A percentile compares a stretch with the other conserved stretches of the same genome.
These are phyloP conservation scores for Russula sp. DNA, from an alignment of 768 basidiomycete species.

Conservation along the genomic window DNA sequence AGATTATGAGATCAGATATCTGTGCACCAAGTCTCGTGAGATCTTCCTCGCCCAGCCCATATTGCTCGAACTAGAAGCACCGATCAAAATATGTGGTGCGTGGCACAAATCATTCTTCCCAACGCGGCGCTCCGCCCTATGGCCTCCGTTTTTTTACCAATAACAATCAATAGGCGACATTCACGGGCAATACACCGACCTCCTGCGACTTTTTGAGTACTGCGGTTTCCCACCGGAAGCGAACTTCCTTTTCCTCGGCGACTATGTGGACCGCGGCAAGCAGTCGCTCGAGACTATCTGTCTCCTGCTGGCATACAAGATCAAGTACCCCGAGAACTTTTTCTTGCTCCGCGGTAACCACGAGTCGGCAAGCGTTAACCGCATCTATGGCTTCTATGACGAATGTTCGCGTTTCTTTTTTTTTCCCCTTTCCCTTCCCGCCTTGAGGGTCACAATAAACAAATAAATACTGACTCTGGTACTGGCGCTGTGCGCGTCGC, in stretches of 20 bases:
- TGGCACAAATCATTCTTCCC: too few relatives aligned
- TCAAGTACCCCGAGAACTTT: constrained; percentile 99
- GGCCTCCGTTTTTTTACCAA: neutral
- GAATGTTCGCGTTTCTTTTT: constrained; percentile 64
- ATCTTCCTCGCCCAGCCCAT: constrained; percentile 99
- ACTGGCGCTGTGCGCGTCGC: too few relatives aligned
- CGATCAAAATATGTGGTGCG: constrained; percentile 99
- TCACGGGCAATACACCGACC: constrained; percentile 98
- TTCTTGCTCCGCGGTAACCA: constrained; percentile 99
- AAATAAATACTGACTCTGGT: neutral
- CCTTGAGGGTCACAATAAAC: neutral
- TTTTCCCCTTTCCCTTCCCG: neutral
- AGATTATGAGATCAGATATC: constrained; percentile 99
- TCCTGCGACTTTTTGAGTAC: constrained; percentile 96
- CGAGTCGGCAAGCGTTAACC: constrained; percentile 98
- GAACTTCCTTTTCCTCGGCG: constrained; percentile 98
- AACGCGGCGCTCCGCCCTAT: neutral
- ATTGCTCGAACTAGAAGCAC: constrained; percentile 93
- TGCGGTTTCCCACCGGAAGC: constrained; percentile 99
- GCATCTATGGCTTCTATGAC: constrained; percentile 99
- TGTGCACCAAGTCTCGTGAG: constrained; percentile 97
- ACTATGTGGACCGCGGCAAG: constrained; percentile 99
- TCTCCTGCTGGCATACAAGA: constrained; percentile 97
- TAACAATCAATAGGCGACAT: constrained; percentile 68
- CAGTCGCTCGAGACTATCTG: constrained; percentile 99